Conservation (phyloP, 805 yeast species). For the Zygosaccharomyces bailii region DNA sequence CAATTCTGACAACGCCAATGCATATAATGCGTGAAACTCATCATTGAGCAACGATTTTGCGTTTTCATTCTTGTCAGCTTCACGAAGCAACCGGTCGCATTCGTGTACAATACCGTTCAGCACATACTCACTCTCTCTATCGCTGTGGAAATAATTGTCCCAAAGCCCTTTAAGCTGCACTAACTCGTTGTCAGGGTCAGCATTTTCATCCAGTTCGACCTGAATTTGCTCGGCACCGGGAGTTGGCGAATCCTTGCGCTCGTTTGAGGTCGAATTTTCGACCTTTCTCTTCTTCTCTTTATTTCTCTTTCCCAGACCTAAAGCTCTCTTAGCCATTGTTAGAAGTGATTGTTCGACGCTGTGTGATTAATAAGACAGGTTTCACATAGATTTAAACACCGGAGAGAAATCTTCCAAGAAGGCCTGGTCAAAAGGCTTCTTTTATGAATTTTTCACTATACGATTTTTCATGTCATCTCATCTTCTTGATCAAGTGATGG, state of each 20-base stretch:
- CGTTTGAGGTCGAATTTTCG: slow-evolving; percentile 15
- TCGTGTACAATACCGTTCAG: slow-evolving; percentile 88
- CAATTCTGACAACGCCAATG: slow-evolving; percentile 62
- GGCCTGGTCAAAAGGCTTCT: neutral
- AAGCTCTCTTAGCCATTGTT: slow-evolving; percentile 59
- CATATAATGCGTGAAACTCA: slow-evolving; percentile 70
- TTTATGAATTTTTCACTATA: slow-evolving; percentile 3
- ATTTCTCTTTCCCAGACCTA: slow-evolving; percentile 59
- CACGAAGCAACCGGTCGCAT: slow-evolving; percentile 72
- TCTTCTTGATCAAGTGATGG: slow-evolving; percentile 8
- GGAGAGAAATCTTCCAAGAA: neutral
- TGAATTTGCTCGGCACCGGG: slow-evolving; percentile 45
- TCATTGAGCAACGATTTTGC: slow-evolving; percentile 38
- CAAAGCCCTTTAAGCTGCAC: slow-evolving; percentile 73
- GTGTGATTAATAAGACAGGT: neutral
- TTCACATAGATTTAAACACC: neutral
- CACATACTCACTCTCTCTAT: slow-evolving; percentile 59
- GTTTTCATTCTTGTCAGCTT: slow-evolving; percentile 25
- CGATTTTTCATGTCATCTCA: slow-evolving; percentile 9
- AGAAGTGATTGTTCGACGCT: slow-evolving; percentile 2
- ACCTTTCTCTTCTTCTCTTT: slow-evolving; percentile 38
- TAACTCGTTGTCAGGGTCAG: slow-evolving; percentile 74
- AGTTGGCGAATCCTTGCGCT: slow-evolving; percentile 13
- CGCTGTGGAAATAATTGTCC: slow-evolving; percentile 55
- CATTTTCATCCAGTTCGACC: slow-evolving; percentile 66